phyloP scores from a whole-genome alignment of 192 early-diverging fungal species.

The Rhizoclosmatium globosum region DNA sequence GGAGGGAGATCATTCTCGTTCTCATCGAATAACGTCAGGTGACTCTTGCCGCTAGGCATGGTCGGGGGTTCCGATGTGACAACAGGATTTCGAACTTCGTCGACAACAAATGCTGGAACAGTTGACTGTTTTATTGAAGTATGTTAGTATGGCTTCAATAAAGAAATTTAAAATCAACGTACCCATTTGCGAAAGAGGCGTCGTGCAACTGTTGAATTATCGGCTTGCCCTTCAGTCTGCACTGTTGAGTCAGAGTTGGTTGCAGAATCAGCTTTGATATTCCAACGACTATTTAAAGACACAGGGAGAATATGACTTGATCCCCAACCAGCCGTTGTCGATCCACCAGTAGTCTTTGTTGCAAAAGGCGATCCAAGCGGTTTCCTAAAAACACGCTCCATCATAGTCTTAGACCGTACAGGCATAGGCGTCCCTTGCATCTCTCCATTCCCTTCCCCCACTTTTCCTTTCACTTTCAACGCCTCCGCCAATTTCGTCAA shows the following conservation, averaged over 20 bases:
- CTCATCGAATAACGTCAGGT: slow-evolving; percentile 4
- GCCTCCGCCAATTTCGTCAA: neutral
- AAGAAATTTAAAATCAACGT: neutral
- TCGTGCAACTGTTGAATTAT: slow-evolving; percentile 2
- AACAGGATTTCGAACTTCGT: neutral
- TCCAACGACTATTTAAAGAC: slow-evolving; percentile 13
- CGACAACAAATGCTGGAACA: slow-evolving; percentile 21
- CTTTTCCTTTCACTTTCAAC: neutral
- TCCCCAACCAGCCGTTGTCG: neutral
- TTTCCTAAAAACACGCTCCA: slow-evolving; percentile 20
- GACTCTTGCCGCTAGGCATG: slow-evolving; percentile 6
- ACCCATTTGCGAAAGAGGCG: slow-evolving; percentile 23
- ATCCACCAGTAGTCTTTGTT: neutral
- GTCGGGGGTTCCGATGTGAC: neutral
- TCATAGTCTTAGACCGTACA: neutral
- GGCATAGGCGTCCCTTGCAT: neutral
- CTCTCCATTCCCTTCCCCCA: neutral
- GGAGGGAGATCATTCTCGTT: neutral
- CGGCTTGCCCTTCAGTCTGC: neutral
- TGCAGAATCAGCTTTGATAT: neutral
- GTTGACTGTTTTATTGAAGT: slow-evolving; percentile 25
- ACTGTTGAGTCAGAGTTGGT: neutral
- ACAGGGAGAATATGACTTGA: slow-evolving; percentile 3
- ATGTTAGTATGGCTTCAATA: neutral
- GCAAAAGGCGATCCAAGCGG: neutral